Conservation (phyloP, 2,329 filamentous ascomycete species). For the Emergomyces africanus region DNA sequence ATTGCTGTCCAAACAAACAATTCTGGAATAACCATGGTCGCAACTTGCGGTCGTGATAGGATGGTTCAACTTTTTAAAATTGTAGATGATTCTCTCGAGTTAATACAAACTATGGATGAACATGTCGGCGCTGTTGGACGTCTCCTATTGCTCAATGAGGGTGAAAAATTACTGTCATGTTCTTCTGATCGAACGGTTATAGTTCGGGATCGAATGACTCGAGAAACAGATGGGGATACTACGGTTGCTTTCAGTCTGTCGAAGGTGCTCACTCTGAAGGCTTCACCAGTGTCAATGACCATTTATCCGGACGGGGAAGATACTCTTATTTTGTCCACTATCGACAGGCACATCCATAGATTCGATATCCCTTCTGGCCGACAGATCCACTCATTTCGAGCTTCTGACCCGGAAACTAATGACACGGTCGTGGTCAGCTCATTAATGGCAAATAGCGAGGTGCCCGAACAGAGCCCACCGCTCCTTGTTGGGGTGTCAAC, state of each 20-base stretch:
- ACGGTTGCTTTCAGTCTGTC: conserved; percentile 64
- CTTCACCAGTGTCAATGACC: conserved; percentile 75
- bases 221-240: conserved; percentile 42
- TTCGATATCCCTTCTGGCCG: conserved; percentile 55
- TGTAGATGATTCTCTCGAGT: conserved; percentile 48
- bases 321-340: conserved; percentile 45
- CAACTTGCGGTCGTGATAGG: conserved; percentile 74
- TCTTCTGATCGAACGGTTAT: conserved; percentile 82
- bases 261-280: conserved; percentile 68
- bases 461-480: conserved; percentile 44
- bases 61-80: conserved; percentile 81
- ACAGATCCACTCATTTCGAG: conserved; percentile 62
- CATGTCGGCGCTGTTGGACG: conserved; percentile 77
- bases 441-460: conserved; percentile 46
- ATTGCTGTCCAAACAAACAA: conserved; percentile 56
- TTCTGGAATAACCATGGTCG: conserved; percentile 53
- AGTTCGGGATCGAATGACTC: conserved; percentile 62
- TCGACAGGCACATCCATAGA: conserved; percentile 48
- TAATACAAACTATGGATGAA: conserved; percentile 85
- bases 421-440: conserved; percentile 78
- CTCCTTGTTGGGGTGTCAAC: conserved; percentile 81
- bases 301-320: conserved; percentile 50
- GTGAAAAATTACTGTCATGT: conserved; percentile 63
- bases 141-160: conserved; percentile 61
- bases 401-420: conserved; percentile 62